Conservation (phyloP, 2,329 filamentous ascomycete genomes). For the Aspergillus thermomutatus region DNA sequence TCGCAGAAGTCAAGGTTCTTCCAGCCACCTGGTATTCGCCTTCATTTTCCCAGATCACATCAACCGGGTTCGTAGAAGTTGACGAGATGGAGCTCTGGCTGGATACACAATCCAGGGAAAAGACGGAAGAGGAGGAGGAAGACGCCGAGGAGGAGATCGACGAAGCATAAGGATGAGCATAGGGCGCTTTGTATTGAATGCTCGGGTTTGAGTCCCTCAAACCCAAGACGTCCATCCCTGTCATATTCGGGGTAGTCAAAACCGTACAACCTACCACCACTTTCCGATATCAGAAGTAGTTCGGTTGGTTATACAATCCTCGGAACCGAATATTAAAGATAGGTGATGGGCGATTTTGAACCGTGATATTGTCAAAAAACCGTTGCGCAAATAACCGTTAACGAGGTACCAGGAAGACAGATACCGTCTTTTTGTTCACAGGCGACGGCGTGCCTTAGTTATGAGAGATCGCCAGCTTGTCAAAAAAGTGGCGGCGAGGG, state of each 20-base stretch:
- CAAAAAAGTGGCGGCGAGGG: slow-evolving; percentile 6
- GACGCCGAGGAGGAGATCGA: slow-evolving; percentile 73
- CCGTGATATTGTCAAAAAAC: slow-evolving; percentile 24
- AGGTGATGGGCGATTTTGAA: slow-evolving; percentile 15
- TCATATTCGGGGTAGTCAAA: slow-evolving; percentile 35
- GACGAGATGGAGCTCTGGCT: slow-evolving; percentile 69
- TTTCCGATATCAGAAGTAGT: slow-evolving; percentile 12
- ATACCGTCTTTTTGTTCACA: slow-evolving; percentile 28
- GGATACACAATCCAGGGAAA: slow-evolving; percentile 64
- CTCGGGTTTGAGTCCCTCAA: slow-evolving; percentile 38
- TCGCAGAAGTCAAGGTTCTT: slow-evolving; percentile 23
- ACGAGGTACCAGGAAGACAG: slow-evolving; percentile 28
- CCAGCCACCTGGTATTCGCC: slow-evolving; percentile 24
- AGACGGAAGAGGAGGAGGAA: slow-evolving; percentile 72
- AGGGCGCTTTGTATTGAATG: slow-evolving; percentile 33
- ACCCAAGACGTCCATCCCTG: slow-evolving; percentile 44
- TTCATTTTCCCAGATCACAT: slow-evolving; percentile 47
- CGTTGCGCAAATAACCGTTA: slow-evolving; percentile 31
- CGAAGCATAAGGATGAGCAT: slow-evolving; percentile 60
- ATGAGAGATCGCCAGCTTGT: slow-evolving; percentile 25
- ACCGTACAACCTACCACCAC: slow-evolving; percentile 19
- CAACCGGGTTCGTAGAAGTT: slow-evolving; percentile 61
- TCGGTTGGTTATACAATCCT: slow-evolving; percentile 14
- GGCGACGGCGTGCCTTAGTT: slow-evolving; percentile 31
- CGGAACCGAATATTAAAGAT: slow-evolving; percentile 12